A percentile compares a stretch with the other conserved stretches of the same genome.
phyloP scores from a whole-genome alignment of 1,284 basidiomycete genomes.

The Cystobasidiaceae sp. region DNA sequence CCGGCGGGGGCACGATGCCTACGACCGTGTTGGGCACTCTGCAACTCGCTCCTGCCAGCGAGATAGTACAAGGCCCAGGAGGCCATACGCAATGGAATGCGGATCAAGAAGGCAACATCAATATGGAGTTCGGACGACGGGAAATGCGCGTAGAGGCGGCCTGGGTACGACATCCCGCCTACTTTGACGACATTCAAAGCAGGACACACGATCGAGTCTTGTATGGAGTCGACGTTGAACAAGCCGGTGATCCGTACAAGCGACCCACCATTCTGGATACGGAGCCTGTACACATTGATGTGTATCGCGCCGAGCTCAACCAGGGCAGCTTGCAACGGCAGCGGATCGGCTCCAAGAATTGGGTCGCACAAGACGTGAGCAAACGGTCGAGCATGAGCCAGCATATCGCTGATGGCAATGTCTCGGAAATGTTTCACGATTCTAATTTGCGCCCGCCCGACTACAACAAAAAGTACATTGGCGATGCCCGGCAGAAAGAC shows the following conservation, averaged over 20 bases:
- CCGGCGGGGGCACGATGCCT: not conserved
- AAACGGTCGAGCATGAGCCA: not conserved
- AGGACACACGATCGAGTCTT: not conserved
- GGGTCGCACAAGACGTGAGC: not conserved
- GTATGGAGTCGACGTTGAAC: not conserved
- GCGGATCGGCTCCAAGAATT: not conserved
- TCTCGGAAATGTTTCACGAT: too few relatives aligned
- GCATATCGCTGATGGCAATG: not conserved
- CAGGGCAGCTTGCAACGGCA: not conserved
- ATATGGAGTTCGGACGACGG: not conserved
- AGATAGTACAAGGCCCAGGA: not conserved
- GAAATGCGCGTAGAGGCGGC: not conserved
- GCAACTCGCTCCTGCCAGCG: not conserved
- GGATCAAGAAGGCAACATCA: not conserved
- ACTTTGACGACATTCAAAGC: not conserved
- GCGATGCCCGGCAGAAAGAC: too few relatives aligned
- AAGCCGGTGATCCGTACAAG: not conserved
- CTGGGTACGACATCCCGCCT: not conserved
- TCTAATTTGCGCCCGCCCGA: too few relatives aligned
- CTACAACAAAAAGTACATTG: too few relatives aligned
- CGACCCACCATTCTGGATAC: slow-evolving; percentile 1
- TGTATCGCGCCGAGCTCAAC: not conserved
- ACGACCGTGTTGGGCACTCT: not conserved
- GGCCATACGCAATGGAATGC: not conserved
- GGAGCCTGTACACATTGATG: not conserved